These are phyloP conservation scores for Hibiscus trionum DNA, from an alignment of 345 rosid species.

Conservation along the genomic window DNA sequence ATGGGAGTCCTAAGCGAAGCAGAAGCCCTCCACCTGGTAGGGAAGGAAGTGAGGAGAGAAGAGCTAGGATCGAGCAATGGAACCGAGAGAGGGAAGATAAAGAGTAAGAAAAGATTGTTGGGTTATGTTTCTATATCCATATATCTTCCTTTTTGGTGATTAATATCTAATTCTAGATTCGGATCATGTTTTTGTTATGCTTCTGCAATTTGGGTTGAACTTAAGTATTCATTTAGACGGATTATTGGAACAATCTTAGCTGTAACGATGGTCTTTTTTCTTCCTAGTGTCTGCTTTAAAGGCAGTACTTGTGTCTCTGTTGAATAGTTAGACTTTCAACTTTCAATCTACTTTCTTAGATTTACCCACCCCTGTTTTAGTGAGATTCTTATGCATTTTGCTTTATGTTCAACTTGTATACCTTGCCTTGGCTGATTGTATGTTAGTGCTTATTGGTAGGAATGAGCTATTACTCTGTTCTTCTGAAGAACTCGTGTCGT, in stretches of 20 bases:
- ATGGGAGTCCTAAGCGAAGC: slow-evolving; percentile 58
- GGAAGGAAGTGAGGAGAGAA: slow-evolving; percentile 33
- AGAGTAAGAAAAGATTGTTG: background rate
- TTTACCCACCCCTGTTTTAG: no score
- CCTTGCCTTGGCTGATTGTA: background rate
- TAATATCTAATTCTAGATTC: background rate
- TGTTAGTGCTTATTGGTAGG: no score
- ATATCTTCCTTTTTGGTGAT: background rate
- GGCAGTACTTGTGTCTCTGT: slow-evolving; percentile 2
- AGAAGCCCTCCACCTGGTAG: slow-evolving; percentile 44
- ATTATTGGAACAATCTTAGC: background rate
- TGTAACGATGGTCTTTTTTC: background rate
- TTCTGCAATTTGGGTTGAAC: background rate
- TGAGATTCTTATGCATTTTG: background rate
- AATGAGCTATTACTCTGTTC: no score
- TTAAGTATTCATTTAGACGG: slow-evolving; percentile 1
- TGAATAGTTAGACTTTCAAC: background rate
- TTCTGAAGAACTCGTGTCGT: no score
- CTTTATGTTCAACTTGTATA: background rate
- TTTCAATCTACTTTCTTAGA: background rate
- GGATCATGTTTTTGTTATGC: background rate
- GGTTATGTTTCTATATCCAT: background rate
- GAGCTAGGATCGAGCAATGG: slow-evolving; percentile 91
- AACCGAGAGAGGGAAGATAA: slow-evolving; percentile 66
- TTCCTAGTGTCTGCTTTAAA: background rate